A percentile compares a stretch with the other conserved stretches of the same genome.
phyloP scores from a whole-genome alignment of 164 flowering plant genomes.

The Macadamia integrifolia region DNA sequence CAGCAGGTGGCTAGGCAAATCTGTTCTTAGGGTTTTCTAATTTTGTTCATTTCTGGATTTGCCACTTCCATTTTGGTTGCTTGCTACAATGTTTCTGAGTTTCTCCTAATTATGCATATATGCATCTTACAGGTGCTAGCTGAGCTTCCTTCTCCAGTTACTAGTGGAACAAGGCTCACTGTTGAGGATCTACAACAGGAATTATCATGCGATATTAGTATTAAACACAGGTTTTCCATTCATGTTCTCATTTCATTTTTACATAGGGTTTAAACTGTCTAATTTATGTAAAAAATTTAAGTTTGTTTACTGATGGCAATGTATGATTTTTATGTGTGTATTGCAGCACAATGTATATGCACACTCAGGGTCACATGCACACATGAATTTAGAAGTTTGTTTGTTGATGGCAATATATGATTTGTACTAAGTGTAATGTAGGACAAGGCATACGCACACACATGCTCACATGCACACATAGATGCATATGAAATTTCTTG shows the following conservation, averaged over 20 bases:
- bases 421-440: too few species aligned
- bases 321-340: too few species aligned
- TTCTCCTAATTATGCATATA: neutral
- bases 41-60: neutral
- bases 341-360: too few species aligned
- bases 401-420: too few species aligned
- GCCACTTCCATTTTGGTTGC: neutral
- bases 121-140: conserved; percentile 49
- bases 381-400: too few species aligned
- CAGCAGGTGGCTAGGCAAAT: too few species aligned
- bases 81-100: neutral
- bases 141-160: conserved; percentile 78
- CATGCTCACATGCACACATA: too few species aligned
- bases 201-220: conserved; percentile 64
- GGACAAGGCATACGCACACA: too few species aligned
- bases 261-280: neutral
- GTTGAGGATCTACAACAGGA: conserved; percentile 95
- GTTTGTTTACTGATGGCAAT: neutral
- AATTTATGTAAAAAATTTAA: neutral
- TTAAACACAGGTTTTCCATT: conserved; percentile 68
- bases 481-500: too few species aligned
- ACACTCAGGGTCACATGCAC: too few species aligned
- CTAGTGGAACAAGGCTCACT: conserved; percentile 60
- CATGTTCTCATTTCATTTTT: neutral
- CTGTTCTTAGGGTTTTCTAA: too few species aligned